Evolutionary conservation across 2,329 filamentous ascomycete species (phyloP), one percentile per base, ranked within the genome.

Genomic region (Cercospora zeina): DNA sequence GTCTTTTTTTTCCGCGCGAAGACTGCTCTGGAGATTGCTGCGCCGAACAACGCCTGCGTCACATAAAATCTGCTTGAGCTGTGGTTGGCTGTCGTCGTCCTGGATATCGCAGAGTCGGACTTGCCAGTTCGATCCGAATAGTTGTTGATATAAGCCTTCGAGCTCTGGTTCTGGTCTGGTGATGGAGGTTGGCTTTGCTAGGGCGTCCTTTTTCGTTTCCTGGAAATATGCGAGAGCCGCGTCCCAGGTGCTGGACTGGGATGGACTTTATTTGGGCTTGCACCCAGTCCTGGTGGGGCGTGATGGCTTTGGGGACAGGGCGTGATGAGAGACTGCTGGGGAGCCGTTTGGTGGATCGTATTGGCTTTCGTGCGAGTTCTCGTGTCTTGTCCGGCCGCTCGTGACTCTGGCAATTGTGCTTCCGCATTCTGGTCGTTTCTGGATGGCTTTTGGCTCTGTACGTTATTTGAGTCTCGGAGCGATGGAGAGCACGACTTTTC

Each of bases 221-320:
- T 58, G 36, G 8, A 31, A 33, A 36, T 58, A 58, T 7, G 54
- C 37, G 21, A 27, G 4, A 10, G 37, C 33, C 13, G 54, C 54
- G 8, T 58, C 1, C 54, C 39, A 49, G 4, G 33, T 58, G 7
- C 5, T 13, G 0, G 5, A 11, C 30, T 58, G n/a, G 21, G 36
- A 58, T 58, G 5, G 5, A 14, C 3, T 31, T 11, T 36, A 56
- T 56, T 9, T 56, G 34, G 9, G 19, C 11, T 2, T 39, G 1
- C 3, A 56, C 54, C 54, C 54, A 56, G 34, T 42, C 14, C 21
- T 56, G 34, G 21, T 56, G 19, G 2, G 54, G 33, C 9, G 27
- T 55, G 9, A 34, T 34, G n/a, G 34, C 14, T 11, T n/a, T 53
- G 10, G 8, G 5, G 11, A 14, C 49, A n/a, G n/a, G n/a, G n/a